phyloP scores from a whole-genome alignment of 352 stramenopile genomes.

The Globisporangium viniferum region DNA sequence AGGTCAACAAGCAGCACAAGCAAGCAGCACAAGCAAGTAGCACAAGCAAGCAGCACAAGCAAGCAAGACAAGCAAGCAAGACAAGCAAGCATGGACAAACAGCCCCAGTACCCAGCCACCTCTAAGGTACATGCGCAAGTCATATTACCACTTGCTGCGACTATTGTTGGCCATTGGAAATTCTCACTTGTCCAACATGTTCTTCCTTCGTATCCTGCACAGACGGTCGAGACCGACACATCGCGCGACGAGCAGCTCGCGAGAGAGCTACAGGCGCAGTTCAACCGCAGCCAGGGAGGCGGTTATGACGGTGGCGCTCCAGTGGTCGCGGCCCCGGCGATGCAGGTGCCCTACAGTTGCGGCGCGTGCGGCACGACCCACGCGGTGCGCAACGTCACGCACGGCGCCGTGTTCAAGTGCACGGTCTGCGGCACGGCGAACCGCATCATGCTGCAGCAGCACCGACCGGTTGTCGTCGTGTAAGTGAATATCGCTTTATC shows the following conservation, averaged over 20 bases:
- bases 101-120: neutral
- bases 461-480: slow-evolving; percentile 44
- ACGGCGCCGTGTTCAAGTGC: slow-evolving; percentile 60
- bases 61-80: neutral
- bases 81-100: neutral
- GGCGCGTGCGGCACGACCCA: slow-evolving; percentile 59
- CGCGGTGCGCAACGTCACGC: slow-evolving; percentile 53
- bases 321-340: slow-evolving; percentile 38
- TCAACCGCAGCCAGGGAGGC: slow-evolving; percentile 31
- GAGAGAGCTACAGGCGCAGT: slow-evolving; percentile 49
- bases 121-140: neutral
- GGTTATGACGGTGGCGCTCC: neutral
- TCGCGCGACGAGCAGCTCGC: slow-evolving; percentile 52
- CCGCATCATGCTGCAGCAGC: slow-evolving; percentile 50
- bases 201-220: too few species aligned
- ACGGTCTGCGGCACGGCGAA: slow-evolving; percentile 52
- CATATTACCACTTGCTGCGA: neutral
- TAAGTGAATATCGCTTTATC: slow-evolving; percentile 23
- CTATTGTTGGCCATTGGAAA: neutral
- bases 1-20: neutral
- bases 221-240: slow-evolving; percentile 19
- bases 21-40: neutral
- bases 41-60: neutral
- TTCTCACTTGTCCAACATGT: neutral
- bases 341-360: slow-evolving; percentile 58